Evolutionary conservation across 768 basidiomycete genomes (phyloP).

Genomic region (Naganishia vishniacii): DNA sequence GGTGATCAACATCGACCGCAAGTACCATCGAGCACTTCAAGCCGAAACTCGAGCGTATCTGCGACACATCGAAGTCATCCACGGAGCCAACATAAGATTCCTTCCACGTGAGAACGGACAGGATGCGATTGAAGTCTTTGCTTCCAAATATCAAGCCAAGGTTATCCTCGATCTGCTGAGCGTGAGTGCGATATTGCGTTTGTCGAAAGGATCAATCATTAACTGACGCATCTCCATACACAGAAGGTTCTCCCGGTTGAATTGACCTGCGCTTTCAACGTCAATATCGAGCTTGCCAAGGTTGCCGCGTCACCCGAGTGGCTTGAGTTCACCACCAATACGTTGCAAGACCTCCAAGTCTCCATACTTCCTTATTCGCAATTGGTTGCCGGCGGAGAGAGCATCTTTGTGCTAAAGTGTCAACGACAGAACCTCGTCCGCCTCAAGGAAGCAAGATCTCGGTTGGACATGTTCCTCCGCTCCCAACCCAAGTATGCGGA

Average conservation of each 20-base stretch:
- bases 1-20: slow-evolving; percentile 76
- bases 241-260: slow-evolving; percentile 96
- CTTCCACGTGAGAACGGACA: slow-evolving; percentile 55
- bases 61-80: slow-evolving; percentile 92
- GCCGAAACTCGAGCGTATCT: slow-evolving; percentile 97
- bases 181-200: neutral
- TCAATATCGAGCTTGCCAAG: slow-evolving; percentile 68
- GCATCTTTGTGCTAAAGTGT: slow-evolving; percentile 91
- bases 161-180: slow-evolving; percentile 7
- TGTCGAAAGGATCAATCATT: neutral
- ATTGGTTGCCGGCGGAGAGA: slow-evolving; percentile 63
- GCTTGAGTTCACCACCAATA: slow-evolving; percentile 72
- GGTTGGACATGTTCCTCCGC: neutral
- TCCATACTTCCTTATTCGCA: slow-evolving; percentile 78
- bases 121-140: slow-evolving; percentile 57
- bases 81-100: slow-evolving; percentile 71
- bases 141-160: slow-evolving; percentile 8
- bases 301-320: slow-evolving; percentile 77
- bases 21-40: slow-evolving; percentile 88
- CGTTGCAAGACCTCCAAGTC: slow-evolving; percentile 91
- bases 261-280: slow-evolving; percentile 86
- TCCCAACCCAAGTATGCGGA: slow-evolving; percentile 4
- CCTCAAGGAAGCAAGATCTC: neutral
- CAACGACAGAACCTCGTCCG: slow-evolving; percentile 79
- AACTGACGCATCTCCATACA: slow-evolving; percentile 1